Conservation (phyloP, 345 rosid species). For the Rhodamnia argentea region DNA sequence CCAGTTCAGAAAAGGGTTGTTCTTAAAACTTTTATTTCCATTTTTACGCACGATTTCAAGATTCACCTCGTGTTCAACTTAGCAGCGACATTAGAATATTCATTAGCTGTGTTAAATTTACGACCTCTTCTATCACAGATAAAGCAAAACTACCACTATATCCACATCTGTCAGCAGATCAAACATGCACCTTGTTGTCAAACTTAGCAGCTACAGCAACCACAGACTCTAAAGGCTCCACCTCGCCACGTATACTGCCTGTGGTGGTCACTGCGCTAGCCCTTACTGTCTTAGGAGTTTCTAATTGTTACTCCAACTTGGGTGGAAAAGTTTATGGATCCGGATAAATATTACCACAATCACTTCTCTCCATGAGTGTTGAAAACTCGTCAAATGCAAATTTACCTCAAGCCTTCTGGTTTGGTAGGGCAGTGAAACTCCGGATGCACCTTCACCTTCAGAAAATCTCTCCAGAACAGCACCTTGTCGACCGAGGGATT, state of each 20-base stretch:
- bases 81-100: not conserved
- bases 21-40: not conserved
- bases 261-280: not conserved
- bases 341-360: not conserved
- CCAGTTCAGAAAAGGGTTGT: not conserved
- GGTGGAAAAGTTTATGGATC: not conserved
- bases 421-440: conserved; percentile 26
- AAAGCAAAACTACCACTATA: not conserved
- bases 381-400: no score
- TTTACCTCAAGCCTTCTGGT: conserved; percentile 32
- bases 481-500: conserved; percentile 11
- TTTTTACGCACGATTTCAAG: not conserved
- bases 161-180: not conserved
- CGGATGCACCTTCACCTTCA: conserved; percentile 33
- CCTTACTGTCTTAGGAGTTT: not conserved
- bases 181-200: not conserved
- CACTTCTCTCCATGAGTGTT: not conserved
- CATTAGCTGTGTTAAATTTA: not conserved
- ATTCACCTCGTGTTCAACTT: not conserved
- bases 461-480: conserved; percentile 30
- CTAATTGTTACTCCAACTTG: not conserved
- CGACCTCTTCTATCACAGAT: not conserved
- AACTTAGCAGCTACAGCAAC: not conserved
- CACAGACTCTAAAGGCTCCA: not conserved
- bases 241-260: not conserved